These are phyloP conservation scores for Claviceps humidiphila DNA, from an alignment of 2,329 filamentous ascomycete genomes.

Conservation along the genomic window DNA sequence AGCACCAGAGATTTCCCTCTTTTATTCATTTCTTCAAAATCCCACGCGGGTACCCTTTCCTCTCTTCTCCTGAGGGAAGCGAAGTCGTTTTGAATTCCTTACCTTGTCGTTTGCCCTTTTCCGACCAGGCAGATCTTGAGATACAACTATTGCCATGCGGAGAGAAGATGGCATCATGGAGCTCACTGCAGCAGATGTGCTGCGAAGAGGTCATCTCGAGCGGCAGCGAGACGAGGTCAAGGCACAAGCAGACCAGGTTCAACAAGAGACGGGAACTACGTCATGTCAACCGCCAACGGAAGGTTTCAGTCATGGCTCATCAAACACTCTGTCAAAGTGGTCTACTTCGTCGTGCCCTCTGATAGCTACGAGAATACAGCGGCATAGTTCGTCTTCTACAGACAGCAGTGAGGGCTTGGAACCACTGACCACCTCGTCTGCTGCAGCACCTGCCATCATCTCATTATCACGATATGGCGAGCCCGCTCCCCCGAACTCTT, in stretches of 20 bases:
- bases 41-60: background rate
- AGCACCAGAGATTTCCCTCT: background rate
- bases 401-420: constrained; percentile 29
- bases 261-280: background rate
- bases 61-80: background rate
- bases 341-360: background rate
- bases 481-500: constrained; percentile 5
- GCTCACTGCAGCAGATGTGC: constrained; percentile 19
- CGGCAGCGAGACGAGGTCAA: constrained; percentile 4
- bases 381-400: background rate
- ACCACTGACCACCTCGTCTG: constrained; percentile 24
- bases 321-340: background rate
- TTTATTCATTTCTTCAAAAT: background rate
- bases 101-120: background rate
- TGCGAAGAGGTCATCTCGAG: constrained; percentile 18
- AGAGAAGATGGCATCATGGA: constrained; percentile 16
- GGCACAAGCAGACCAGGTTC: background rate
- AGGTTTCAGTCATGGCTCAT: constrained; percentile 3
- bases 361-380: background rate
- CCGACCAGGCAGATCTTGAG: background rate
- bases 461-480: constrained; percentile 4
- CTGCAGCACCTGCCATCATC: background rate
- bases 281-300: background rate
- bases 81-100: background rate
- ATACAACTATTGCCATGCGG: constrained; percentile 8